Evolutionary conservation across 257 asterid genomes (phyloP).

Genomic region (Jacaranda copaia): DNA sequence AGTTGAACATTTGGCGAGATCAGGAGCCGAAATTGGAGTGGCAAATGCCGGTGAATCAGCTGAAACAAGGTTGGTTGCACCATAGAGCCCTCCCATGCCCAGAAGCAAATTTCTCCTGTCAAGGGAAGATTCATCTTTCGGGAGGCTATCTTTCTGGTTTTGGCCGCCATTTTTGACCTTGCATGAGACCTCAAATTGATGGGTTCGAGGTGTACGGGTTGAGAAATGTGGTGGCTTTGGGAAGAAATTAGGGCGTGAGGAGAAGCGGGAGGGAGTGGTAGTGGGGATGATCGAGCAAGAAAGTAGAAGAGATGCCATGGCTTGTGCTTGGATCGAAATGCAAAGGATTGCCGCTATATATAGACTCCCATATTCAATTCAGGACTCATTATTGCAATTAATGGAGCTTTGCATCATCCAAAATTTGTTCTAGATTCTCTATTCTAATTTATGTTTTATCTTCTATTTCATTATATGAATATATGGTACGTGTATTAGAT

Average conservation of each 20-base stretch:
- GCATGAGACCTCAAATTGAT: conserved; percentile 16
- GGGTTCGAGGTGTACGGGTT: background rate
- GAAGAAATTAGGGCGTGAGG: background rate
- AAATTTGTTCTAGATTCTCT: no score
- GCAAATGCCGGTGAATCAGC: conserved; percentile 19
- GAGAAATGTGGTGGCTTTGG: background rate
- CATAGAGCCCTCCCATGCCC: conserved; percentile 47
- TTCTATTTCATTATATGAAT: no score
- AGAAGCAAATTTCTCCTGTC: conserved; percentile 48
- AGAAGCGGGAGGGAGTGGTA: background rate
- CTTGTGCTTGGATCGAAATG: background rate
- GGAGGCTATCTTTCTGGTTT: background rate
- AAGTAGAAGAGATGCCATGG: conserved; percentile 18
- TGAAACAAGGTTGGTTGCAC: conserved; percentile 27
- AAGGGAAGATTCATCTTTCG: background rate
- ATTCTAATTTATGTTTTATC: no score
- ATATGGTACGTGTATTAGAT: no score
- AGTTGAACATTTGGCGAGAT: conserved; percentile 34
- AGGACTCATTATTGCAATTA: no score
- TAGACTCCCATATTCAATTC: no score
- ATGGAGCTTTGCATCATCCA: no score
- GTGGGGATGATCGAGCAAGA: background rate
- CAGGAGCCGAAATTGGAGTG: conserved; percentile 41
- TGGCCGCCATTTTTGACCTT: background rate
- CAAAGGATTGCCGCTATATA: no score